Evolutionary conservation across 2,329 filamentous ascomycete genomes (phyloP).

Genomic region (Pyricularia pennisetigena): DNA sequence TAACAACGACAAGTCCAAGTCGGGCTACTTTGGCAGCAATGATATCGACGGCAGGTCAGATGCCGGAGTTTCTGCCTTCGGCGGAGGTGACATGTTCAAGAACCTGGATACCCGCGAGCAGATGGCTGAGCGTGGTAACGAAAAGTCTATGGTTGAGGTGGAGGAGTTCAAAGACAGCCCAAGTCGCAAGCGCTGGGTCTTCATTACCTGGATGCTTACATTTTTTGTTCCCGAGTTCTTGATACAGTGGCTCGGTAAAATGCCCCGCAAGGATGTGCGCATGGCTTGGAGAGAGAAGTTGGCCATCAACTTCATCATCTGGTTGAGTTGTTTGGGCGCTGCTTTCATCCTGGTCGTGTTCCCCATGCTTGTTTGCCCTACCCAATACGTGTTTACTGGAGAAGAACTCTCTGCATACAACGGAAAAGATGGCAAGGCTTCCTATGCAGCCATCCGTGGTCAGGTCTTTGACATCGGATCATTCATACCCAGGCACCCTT

Average conservation of each 20-base stretch:
- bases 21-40: constrained; percentile 69
- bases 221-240: constrained; percentile 81
- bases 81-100: constrained; percentile 94
- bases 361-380: constrained; percentile 81
- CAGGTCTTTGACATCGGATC: constrained; percentile 73
- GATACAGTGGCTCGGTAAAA: constrained; percentile 67
- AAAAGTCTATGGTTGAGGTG: constrained; percentile 81
- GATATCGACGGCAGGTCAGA: constrained; percentile 84
- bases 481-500: constrained; percentile 73
- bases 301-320: constrained; percentile 96
- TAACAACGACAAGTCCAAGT: constrained; percentile 61
- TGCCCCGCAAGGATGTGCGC: constrained; percentile 86
- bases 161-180: constrained; percentile 71
- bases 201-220: constrained; percentile 72
- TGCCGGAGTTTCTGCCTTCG: constrained; percentile 82
- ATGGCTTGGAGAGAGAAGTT: constrained; percentile 95
- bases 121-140: constrained; percentile 90
- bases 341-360: constrained; percentile 80
- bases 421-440: constrained; percentile 52
- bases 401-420: constrained; percentile 65
- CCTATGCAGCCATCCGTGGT: constrained; percentile 78
- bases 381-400: constrained; percentile 75
- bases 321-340: constrained; percentile 68
- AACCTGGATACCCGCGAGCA: constrained; percentile 90
- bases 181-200: constrained; percentile 84